Evolutionary conservation across 768 basidiomycete genomes (phyloP), one percentile per base, ranked within the genome.

Genomic region (Royoungia palumana): DNA sequence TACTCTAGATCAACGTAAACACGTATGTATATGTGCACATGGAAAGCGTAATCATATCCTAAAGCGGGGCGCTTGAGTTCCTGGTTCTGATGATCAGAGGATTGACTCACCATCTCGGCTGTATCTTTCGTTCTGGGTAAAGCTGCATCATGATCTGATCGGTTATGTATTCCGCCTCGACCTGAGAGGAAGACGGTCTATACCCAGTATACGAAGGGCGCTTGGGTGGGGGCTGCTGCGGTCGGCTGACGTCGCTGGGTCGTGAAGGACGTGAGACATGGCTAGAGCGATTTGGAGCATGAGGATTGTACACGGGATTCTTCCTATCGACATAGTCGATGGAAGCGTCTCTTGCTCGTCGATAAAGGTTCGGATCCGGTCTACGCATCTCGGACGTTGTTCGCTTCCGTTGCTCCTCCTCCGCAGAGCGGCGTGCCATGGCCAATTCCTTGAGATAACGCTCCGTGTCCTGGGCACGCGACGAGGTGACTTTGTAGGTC

Each of bases 141-240:
- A 67, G 55, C 34, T 63, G 51, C 66, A 67, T 67, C 63, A 67
- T 57, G 38, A 69, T 69, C 44, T 69, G 67, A 52, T 67, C 66
- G 2, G 65, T 59, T 30, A 58, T 61, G 48, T 53, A 67, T 51
- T 69, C 66, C 13, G 63, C 56, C 47, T 67, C 59, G 46, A 61
- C 66, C 40, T 69, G 63, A 32, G 62, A 57, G 12, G 66, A 54
- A 19, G 61, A 49, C 3, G 61, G 51, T 36, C 61, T 50, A 24
- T 61, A 50, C 4, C 20, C 44, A 6, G 43, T 21, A 13, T 53
- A 38, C 1, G 59, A 59, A 2, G 55, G 56, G 16, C 47, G 45
- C 39, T 51, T 54, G 16, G 7, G 24, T 8, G 57, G 50, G 20
- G 50, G 53, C 10, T 49, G 52, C 2, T 55, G 66, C 6, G 55